Evolutionary conservation across 2,329 filamentous ascomycete species (phyloP).

Genomic region (Thielaviopsis punctulata): DNA sequence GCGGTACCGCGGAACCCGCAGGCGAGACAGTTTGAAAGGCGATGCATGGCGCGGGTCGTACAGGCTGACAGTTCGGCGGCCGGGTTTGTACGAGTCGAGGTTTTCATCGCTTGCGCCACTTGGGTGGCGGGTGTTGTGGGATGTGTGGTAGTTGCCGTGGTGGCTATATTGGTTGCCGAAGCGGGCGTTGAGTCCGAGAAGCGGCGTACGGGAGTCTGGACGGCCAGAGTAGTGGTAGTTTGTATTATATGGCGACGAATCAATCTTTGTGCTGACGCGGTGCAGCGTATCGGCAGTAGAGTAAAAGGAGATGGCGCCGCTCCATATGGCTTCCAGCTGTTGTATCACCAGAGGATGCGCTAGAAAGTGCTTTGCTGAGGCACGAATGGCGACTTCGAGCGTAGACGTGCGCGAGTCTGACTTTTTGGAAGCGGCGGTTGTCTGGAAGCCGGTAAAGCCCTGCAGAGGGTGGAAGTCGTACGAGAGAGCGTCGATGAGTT

Average conservation of each 20-base stretch:
- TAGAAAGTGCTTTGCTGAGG: constrained; percentile 81
- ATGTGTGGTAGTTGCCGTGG: constrained; percentile 6
- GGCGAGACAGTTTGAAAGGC: constrained; percentile 73
- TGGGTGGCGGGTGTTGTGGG: neutral
- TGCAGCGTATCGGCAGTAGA: constrained; percentile 75
- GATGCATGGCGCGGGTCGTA: constrained; percentile 87
- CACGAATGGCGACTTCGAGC: constrained; percentile 80
- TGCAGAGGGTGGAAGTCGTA: constrained; percentile 92
- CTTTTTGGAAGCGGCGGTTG: constrained; percentile 20
- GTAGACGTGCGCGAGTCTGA: constrained; percentile 60
- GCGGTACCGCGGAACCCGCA: constrained; percentile 80
- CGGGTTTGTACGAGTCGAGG: constrained; percentile 17
- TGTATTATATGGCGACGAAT: constrained; percentile 14
- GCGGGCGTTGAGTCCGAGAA: constrained; percentile 2
- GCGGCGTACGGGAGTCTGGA: constrained; percentile 9
- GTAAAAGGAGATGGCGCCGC: constrained; percentile 86
- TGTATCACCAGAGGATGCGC: constrained; percentile 84
- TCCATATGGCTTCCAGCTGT: constrained; percentile 95
- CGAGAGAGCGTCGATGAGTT: constrained; percentile 83
- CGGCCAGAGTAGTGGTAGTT: neutral
- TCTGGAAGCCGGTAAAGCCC: constrained; percentile 41
- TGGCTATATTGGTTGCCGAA: neutral
- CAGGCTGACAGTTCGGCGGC: constrained; percentile 59
- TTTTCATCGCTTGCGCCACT: constrained; percentile 9
- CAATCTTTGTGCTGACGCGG: constrained; percentile 26